Conservation (phyloP, 2,329 filamentous ascomycete genomes). For the Lecanosticta acicola region DNA sequence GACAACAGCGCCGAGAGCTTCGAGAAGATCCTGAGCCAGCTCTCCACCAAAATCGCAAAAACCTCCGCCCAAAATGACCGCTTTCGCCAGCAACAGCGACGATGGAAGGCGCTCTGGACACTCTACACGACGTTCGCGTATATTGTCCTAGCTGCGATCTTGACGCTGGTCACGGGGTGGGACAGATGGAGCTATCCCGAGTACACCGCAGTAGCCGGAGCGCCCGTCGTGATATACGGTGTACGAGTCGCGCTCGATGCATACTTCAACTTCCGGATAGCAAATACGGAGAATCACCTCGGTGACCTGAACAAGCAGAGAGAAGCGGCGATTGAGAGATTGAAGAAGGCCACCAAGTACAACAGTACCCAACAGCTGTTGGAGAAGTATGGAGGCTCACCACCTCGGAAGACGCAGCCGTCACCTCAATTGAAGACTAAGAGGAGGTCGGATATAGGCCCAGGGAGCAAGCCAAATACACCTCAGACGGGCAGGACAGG, state of each 20-base stretch:
- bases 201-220: slow-evolving; percentile 70
- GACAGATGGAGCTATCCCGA: slow-evolving; percentile 70
- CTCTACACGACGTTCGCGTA: slow-evolving; percentile 89
- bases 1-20: slow-evolving; percentile 83
- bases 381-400: slow-evolving; percentile 81
- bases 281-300: slow-evolving; percentile 61
- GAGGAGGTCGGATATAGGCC: slow-evolving; percentile 20
- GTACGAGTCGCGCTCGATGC: slow-evolving; percentile 61
- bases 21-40: slow-evolving; percentile 78
- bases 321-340: slow-evolving; percentile 80
- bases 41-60: slow-evolving; percentile 75
- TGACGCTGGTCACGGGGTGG: slow-evolving; percentile 79
- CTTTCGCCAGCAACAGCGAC: slow-evolving; percentile 65
- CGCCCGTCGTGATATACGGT: slow-evolving; percentile 67
- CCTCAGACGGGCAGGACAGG: slow-evolving; percentile 51
- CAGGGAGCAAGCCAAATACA: slow-evolving; percentile 15
- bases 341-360: slow-evolving; percentile 93
- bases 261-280: slow-evolving; percentile 78
- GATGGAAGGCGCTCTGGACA: slow-evolving; percentile 79
- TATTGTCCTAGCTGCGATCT: slow-evolving; percentile 75
- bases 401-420: slow-evolving; percentile 34
- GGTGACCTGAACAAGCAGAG: slow-evolving; percentile 73
- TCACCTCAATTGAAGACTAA: slow-evolving; percentile 34
- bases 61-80: slow-evolving; percentile 68
- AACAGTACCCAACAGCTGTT: slow-evolving; percentile 88